Evolutionary conservation across 1,284 basidiomycete species (phyloP), one percentile per base, ranked within the genome.

Genomic region (Trichosporon asahii): DNA sequence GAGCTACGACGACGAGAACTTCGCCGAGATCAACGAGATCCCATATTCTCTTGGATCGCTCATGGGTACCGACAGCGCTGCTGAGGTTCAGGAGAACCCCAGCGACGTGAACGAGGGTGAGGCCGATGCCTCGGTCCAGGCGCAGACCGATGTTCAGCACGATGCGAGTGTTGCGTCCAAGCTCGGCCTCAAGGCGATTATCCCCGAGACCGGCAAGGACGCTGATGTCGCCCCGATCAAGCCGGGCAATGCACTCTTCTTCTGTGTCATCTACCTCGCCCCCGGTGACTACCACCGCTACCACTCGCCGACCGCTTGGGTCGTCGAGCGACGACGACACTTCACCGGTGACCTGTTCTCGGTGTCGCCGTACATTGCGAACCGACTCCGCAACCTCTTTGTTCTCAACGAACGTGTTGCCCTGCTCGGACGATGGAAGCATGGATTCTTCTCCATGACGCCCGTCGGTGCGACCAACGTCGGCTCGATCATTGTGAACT

Each of bases 241-340:
- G 66, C 76, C 49, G 87, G 88, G 91, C 14, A 91, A 96, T 80
- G 88, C 90, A 64, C 88, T 98, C 46, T 96, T 90, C 85, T 99
- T 98, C 83, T 86, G 91, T 61, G 96, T 99, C 77, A 91, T 99
- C 75, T 99, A 99, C 85, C 91, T 99, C 68, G 96, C 96, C 0
- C 96, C 96, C 0, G 97, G 97, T 0, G 97, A 99, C 83, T 99
- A 99, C 82, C 96, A 99, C 80, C 90, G 95, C 46, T 99, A 98
- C 88, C 96, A 99, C 85, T 92, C 90, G 72, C 95, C 97, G 0
- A 90, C 93, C 2, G 90, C 92, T 4, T 98, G 96, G 97, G 94
- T 99, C 7, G 97, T 98, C 25, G 95, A 99, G 86, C 91, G 93
- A 77, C 86, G 96, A 68, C 85, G 96, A 33, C 96, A 99, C 83